A percentile compares a stretch with the other conserved stretches of the same genome.
These are phyloP conservation scores for Aspergillus thermomutatus DNA, from an alignment of 2,329 filamentous ascomycete genomes.

Conservation along the genomic window DNA sequence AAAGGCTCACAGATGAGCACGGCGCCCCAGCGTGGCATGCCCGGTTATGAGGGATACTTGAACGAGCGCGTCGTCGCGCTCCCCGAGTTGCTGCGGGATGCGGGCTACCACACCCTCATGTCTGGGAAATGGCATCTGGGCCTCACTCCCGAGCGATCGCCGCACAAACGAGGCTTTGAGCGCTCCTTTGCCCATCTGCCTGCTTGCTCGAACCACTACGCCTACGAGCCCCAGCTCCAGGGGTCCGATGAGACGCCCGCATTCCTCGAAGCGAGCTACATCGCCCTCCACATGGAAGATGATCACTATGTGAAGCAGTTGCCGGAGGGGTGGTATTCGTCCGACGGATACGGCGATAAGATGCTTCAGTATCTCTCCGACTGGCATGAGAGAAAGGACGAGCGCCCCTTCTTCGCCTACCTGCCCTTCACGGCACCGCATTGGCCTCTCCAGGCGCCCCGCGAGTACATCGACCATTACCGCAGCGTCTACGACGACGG, in stretches of 20 bases:
- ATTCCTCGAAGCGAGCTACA: conserved; percentile 40
- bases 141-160: conserved; percentile 55
- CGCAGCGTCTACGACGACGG: conserved; percentile 60
- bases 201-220: conserved; percentile 59
- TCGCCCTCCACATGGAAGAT: conserved; percentile 47
- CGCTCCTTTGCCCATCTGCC: conserved; percentile 59
- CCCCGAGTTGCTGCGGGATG: conserved; percentile 57
- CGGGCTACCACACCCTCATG: conserved; percentile 60
- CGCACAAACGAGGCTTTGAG: conserved; percentile 57
- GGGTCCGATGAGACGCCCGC: conserved; percentile 41
- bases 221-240: conserved; percentile 47
- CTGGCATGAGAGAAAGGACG: conserved; percentile 41
- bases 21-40: conserved; percentile 55
- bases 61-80: conserved; percentile 58
- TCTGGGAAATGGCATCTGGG: conserved; percentile 64
- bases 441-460: conserved; percentile 60
- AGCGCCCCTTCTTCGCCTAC: conserved; percentile 57
- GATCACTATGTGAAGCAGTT: conserved; percentile 45
- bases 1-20: conserved; percentile 51
- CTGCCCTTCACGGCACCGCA: conserved; percentile 62
- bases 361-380: conserved; percentile 52
- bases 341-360: conserved; percentile 51
- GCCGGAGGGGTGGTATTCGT: conserved; percentile 53
- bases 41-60: conserved; percentile 62
- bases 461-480: conserved; percentile 56